Evolutionary conservation across 2,329 filamentous ascomycete genomes (phyloP).

Genomic region (Cylindrodendrum hubeiense): DNA sequence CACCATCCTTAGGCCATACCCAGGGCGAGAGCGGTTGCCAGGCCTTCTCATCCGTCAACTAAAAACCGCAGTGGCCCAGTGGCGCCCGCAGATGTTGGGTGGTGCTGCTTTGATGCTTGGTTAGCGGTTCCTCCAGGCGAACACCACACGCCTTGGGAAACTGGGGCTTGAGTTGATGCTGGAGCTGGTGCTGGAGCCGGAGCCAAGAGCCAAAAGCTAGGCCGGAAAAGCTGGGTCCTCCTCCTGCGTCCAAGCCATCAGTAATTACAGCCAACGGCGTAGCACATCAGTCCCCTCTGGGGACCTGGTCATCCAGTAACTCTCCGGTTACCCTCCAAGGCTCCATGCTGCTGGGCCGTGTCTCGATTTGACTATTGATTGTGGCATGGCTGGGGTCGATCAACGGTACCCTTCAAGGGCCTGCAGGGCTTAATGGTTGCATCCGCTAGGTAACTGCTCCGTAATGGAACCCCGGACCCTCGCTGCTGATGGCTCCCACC

Average conservation of each 20-base stretch:
- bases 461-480: constrained; percentile 3
- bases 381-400: constrained; percentile 1
- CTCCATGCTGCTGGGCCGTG: not conserved
- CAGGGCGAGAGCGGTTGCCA: not conserved
- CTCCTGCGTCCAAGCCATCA: not conserved
- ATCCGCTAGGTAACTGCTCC: constrained; percentile 21
- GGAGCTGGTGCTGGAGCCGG: not conserved
- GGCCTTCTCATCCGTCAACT: not conserved
- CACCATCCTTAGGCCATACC: not conserved
- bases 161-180: not conserved
- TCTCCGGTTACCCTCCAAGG: not conserved
- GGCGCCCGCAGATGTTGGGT: constrained; percentile 12
- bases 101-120: not conserved
- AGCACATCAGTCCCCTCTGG: not conserved
- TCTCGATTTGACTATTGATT: constrained; percentile 9
- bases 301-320: not conserved
- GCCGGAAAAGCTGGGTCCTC: not conserved
- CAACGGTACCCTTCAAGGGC: constrained; percentile 5
- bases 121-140: not conserved
- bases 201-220: not conserved
- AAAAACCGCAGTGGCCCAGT: not conserved
- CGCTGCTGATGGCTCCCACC: not conserved
- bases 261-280: not conserved
- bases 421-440: constrained; percentile 13
- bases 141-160: not conserved